These are phyloP conservation scores for Prunus padus DNA, from an alignment of 306 rosid genomes.

Conservation along the genomic window DNA sequence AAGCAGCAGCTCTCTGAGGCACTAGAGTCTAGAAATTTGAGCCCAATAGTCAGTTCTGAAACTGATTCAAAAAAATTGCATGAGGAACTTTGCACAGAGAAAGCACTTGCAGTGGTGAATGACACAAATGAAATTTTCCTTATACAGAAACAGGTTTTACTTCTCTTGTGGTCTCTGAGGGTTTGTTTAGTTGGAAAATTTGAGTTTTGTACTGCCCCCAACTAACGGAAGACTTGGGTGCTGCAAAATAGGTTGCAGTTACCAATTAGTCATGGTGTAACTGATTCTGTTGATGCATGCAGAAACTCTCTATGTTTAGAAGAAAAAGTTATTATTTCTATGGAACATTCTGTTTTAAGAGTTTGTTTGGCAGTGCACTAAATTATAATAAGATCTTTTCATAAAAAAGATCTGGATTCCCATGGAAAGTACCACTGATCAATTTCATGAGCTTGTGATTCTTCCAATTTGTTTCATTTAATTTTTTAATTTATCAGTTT, in stretches of 20 bases:
- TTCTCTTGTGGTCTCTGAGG: neutral
- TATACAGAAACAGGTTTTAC: constrained; percentile 60
- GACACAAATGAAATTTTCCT: constrained; percentile 41
- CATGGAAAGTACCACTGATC: neutral
- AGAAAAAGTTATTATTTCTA: neutral
- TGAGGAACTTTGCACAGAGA: constrained; percentile 38
- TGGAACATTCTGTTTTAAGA: neutral
- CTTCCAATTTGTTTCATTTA: neutral
- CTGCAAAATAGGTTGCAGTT: neutral
- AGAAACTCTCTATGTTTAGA: neutral
- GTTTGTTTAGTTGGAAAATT: constrained; percentile 5
- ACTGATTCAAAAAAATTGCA: constrained; percentile 30
- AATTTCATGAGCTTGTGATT: neutral
- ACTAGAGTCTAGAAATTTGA: constrained; percentile 46
- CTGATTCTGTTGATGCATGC: neutral
- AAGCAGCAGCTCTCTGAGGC: constrained; percentile 80
- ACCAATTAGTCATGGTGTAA: neutral
- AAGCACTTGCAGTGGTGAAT: constrained; percentile 29
- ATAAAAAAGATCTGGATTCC: neutral
- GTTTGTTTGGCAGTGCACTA: neutral
- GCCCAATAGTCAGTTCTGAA: constrained; percentile 35
- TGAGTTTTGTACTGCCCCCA: neutral
- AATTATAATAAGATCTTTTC: neutral
- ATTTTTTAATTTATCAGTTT: constrained; percentile 10
- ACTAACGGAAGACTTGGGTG: neutral